Conservation (phyloP, 2,329 filamentous ascomycete genomes). For the Massarina eburnea region DNA sequence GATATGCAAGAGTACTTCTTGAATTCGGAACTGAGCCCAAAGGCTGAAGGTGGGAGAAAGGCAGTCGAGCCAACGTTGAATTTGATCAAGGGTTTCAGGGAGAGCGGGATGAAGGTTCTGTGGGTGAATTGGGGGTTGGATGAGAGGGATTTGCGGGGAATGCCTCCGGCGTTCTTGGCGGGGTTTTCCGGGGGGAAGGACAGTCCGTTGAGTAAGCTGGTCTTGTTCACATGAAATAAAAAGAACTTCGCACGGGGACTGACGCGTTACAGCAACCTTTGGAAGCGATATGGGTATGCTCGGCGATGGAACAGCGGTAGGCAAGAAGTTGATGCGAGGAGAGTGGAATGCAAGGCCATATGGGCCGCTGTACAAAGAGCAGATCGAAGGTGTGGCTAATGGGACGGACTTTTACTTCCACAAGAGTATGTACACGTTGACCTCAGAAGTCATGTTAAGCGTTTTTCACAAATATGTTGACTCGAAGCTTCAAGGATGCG, state of each 20-base stretch:
- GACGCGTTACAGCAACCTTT: slow-evolving; percentile 7
- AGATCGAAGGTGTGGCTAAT: slow-evolving; percentile 14
- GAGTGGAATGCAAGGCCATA: slow-evolving; percentile 43
- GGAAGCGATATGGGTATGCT: slow-evolving; percentile 16
- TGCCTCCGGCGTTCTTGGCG: slow-evolving; percentile 31
- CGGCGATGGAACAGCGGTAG: slow-evolving; percentile 23
- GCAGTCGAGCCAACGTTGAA: slow-evolving; percentile 33
- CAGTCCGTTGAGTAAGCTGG: slow-evolving; percentile 10
- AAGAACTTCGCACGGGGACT: neutral
- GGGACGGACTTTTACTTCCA: slow-evolving; percentile 24
- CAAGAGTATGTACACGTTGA: slow-evolving; percentile 20
- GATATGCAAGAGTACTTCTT: slow-evolving; percentile 46
- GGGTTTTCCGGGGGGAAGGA: slow-evolving; percentile 7
- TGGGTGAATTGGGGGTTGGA: slow-evolving; percentile 43
- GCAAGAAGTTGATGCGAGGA: slow-evolving; percentile 35
- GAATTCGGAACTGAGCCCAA: slow-evolving; percentile 14
- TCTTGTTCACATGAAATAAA: neutral
- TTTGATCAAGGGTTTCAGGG: slow-evolving; percentile 38
- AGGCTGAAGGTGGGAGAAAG: slow-evolving; percentile 10
- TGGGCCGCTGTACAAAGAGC: slow-evolving; percentile 36
- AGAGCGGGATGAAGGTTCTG: slow-evolving; percentile 34
- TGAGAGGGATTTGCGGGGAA: slow-evolving; percentile 32
- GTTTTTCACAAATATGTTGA: no score
- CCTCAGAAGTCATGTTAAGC: neutral
- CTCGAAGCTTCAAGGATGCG: no score